phyloP scores from a whole-genome alignment of 1,139 yeast genomes.

The Candida tropicalis region DNA sequence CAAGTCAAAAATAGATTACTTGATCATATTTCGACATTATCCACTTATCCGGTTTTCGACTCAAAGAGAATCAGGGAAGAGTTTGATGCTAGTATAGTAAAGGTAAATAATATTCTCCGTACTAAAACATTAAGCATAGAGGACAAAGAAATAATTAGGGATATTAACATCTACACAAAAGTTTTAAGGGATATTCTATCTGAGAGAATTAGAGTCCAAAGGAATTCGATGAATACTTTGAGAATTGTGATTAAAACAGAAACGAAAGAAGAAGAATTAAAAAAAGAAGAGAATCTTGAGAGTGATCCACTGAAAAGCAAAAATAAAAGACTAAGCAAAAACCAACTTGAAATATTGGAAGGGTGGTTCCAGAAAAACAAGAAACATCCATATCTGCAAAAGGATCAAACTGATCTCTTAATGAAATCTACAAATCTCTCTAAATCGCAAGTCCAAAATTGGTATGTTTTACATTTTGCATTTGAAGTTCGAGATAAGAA shows the following conservation, averaged over 20 bases:
- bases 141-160: conserved; percentile 2
- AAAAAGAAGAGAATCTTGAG: neutral
- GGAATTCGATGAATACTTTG: neutral
- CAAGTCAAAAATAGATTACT: conserved; percentile 10
- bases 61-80: conserved; percentile 15
- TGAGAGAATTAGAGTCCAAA: conserved; percentile 8
- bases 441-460: conserved; percentile 16
- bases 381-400: conserved; percentile 9
- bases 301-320: neutral
- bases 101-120: conserved; percentile 7
- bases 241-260: neutral
- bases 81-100: conserved; percentile 6
- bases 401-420: conserved; percentile 7
- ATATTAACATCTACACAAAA: conserved; percentile 5
- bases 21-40: conserved; percentile 18
- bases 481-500: neutral
- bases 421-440: conserved; percentile 9
- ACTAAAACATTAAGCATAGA: neutral
- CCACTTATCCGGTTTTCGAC: conserved; percentile 19
- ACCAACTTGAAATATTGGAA: conserved; percentile 11
- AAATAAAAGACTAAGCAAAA: neutral
- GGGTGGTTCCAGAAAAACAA: conserved; percentile 11
- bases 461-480: conserved; percentile 15
- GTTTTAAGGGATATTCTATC: conserved; percentile 7
- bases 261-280: neutral